Percentiles rank a stretch among this genome's conserved stretches.
Conservation (phyloP, 495 filamentous ascomycete genomes). For the Cairneyella variabilis region DNA sequence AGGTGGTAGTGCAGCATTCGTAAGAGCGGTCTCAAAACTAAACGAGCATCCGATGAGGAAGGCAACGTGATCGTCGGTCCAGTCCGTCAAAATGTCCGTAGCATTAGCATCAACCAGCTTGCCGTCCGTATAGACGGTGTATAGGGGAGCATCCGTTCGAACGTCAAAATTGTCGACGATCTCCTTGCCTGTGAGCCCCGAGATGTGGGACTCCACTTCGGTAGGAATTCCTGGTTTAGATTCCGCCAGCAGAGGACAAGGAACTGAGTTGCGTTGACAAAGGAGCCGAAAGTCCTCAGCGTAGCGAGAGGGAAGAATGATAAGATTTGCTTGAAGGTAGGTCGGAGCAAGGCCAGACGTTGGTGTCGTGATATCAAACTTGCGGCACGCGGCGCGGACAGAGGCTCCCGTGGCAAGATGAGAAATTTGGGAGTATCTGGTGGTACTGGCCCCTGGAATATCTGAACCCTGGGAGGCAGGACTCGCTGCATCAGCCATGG, state of each 20-base stretch:
- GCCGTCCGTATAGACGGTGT: conserved; percentile 46
- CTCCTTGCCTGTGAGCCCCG: conserved; percentile 21
- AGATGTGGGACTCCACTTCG: conserved; percentile 27
- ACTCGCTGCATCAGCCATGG: no score
- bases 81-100: conserved; percentile 38
- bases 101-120: conserved; percentile 19
- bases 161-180: conserved; percentile 42
- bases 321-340: conserved; percentile 54
- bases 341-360: conserved; percentile 49
- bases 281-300: conserved; percentile 48
- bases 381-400: conserved; percentile 41
- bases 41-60: conserved; percentile 58
- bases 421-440: no score
- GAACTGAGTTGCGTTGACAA: conserved; percentile 53
- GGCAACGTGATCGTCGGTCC: conserved; percentile 45
- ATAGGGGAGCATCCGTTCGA: conserved; percentile 48
- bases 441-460: no score
- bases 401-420: conserved; percentile 28
- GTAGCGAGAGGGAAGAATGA: conserved; percentile 48
- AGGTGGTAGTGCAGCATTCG: conserved; percentile 38
- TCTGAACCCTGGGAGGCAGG: no score
- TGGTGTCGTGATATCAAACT: conserved; percentile 32
- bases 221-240: conserved; percentile 27
- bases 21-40: conserved; percentile 49
- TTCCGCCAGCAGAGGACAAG: conserved; percentile 50